phyloP scores from a whole-genome alignment of 75 land plant species.

The Gnetum montanum region DNA sequence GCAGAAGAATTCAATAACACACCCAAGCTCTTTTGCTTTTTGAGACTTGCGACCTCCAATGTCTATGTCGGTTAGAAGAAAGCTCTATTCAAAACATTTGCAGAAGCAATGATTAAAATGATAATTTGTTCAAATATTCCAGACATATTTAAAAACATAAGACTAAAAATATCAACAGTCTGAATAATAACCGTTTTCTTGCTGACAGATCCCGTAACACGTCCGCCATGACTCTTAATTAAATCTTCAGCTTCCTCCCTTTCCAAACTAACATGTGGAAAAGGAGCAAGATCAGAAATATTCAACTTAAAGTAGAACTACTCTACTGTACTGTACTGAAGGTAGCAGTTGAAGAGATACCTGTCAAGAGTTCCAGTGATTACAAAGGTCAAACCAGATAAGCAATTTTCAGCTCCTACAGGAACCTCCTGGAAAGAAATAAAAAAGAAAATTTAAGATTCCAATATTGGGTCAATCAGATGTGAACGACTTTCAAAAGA shows the following conservation, averaged over 20 bases:
- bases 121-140: not conserved
- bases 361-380: slow-evolving; percentile 99
- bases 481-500: not conserved
- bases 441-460: not conserved
- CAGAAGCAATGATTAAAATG: slow-evolving; percentile 1
- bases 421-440: slow-evolving; percentile 94
- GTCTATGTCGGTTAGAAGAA: slow-evolving; percentile 92
- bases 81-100: slow-evolving; percentile 40
- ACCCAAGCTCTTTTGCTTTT: slow-evolving; percentile 95
- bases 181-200: slow-evolving; percentile 82
- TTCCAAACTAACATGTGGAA: slow-evolving; percentile 74
- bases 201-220: slow-evolving; percentile 92
- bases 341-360: slow-evolving; percentile 31
- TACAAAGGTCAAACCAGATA: slow-evolving; percentile 90
- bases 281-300: not conserved
- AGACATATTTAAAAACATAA: not conserved
- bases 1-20: slow-evolving; percentile 1
- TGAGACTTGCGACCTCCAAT: slow-evolving; percentile 83
- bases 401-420: slow-evolving; percentile 82
- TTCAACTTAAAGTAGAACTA: not conserved
- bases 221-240: slow-evolving; percentile 92
- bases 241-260: slow-evolving; percentile 96
- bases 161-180: not conserved
- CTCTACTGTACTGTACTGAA: not conserved
- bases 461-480: not conserved